A percentile compares a stretch with the other conserved stretches of the same genome.
Conservation (phyloP, 306 rosid species). For the Sesbania bispinosa region DNA sequence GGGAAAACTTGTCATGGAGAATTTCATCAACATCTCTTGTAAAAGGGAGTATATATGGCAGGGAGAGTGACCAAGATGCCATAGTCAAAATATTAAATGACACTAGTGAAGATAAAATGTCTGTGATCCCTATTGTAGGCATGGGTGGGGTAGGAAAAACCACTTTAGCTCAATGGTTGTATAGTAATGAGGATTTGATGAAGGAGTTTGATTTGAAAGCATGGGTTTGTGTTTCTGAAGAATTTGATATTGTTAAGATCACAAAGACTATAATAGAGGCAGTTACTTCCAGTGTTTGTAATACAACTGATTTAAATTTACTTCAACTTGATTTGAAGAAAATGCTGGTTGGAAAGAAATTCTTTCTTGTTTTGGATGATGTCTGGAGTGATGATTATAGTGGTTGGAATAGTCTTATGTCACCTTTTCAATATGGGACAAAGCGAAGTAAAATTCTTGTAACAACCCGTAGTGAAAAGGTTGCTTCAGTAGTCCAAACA, state of each 20-base stretch:
- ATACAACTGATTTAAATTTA: background rate
- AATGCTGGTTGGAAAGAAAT: background rate
- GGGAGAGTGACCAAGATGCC: background rate
- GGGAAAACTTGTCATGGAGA: background rate
- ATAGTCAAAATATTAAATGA: background rate
- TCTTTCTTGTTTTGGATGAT: constrained; percentile 22
- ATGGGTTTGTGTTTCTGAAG: constrained; percentile 16
- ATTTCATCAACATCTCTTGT: background rate
- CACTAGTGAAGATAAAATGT: background rate
- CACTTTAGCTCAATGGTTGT: background rate
- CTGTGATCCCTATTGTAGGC: too few species aligned
- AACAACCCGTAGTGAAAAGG: too few species aligned
- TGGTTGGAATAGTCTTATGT: background rate
- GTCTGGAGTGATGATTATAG: constrained; percentile 5
- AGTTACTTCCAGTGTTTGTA: background rate
- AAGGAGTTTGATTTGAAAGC: background rate
- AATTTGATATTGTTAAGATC: too few species aligned
- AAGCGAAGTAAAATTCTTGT: constrained; percentile 21
- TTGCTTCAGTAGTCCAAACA: too few species aligned
- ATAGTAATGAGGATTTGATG: background rate
- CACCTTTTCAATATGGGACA: background rate
- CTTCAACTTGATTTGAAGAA: background rate
- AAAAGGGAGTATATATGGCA: background rate
- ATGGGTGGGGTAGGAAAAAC: too few species aligned
- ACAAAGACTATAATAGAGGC: background rate